These are phyloP conservation scores for Alternaria solani DNA, from an alignment of 2,329 filamentous ascomycete genomes.

Conservation along the genomic window DNA sequence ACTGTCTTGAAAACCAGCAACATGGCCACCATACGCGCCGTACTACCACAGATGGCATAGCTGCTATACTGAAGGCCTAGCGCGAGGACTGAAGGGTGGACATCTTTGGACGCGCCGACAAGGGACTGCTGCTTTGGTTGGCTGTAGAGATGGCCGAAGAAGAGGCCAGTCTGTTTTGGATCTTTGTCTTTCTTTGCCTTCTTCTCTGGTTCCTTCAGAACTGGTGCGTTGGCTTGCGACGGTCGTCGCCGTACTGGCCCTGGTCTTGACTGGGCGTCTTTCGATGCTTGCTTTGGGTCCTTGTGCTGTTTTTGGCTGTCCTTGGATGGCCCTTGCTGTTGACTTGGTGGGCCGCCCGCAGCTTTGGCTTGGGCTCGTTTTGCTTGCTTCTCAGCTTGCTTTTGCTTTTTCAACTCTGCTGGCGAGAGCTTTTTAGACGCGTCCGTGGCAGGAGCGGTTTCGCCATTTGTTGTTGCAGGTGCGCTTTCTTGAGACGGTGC, in stretches of 20 bases:
- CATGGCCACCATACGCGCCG: slow-evolving; percentile 85
- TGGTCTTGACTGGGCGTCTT: slow-evolving; percentile 45
- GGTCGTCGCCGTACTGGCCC: slow-evolving; percentile 43
- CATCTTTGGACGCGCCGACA: slow-evolving; percentile 69
- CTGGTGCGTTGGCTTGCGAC: slow-evolving; percentile 39
- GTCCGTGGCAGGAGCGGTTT: slow-evolving; percentile 34
- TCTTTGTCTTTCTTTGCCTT: slow-evolving; percentile 45
- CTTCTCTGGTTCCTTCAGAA: slow-evolving; percentile 42
- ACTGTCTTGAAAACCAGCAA: slow-evolving; percentile 90
- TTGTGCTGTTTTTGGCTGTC: slow-evolving; percentile 48
- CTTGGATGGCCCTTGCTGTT: slow-evolving; percentile 43
- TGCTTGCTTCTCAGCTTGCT: slow-evolving; percentile 91
- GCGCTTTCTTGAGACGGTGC: slow-evolving; percentile 14
- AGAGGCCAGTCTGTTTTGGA: slow-evolving; percentile 64
- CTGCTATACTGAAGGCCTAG: slow-evolving; percentile 90
- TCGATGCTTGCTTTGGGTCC: slow-evolving; percentile 44
- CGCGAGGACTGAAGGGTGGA: slow-evolving; percentile 85
- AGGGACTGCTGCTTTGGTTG: slow-evolving; percentile 73
- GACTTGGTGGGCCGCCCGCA: slow-evolving; percentile 40
- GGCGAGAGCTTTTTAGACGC: slow-evolving; percentile 67
- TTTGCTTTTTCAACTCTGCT: slow-evolving; percentile 86
- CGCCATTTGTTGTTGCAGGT: slow-evolving; percentile 29
- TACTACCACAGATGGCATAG: slow-evolving; percentile 89
- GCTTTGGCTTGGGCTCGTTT: slow-evolving; percentile 76
- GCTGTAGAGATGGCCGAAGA: slow-evolving; percentile 80